Conservation (phyloP, 805 yeast species). For the Suhomyces sp. region DNA sequence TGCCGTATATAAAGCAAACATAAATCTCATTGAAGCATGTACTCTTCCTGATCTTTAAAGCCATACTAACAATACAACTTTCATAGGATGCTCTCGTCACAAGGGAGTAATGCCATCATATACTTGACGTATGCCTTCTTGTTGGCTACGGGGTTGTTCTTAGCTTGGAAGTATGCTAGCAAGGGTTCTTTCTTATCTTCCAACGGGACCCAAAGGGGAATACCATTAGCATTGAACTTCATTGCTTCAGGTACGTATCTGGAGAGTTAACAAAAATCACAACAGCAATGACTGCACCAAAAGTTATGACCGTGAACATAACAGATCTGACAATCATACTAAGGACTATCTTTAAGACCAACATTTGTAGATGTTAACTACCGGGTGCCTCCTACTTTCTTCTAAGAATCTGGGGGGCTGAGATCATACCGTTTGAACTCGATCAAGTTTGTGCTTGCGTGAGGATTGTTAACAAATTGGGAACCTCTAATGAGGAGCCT, state of each 20-base stretch:
- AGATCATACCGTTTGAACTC: conserved; percentile 75
- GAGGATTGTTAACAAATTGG: conserved; percentile 45
- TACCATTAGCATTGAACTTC: conserved; percentile 84
- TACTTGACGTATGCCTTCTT: conserved; percentile 41
- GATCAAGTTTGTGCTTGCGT: conserved; percentile 83
- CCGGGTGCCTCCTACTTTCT: conserved; percentile 49
- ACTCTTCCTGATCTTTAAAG: conserved; percentile 3
- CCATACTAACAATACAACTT: conserved; percentile 6
- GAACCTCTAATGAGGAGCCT: no score
- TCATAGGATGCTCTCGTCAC: conserved; percentile 35
- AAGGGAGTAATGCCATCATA: conserved; percentile 45
- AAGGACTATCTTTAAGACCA: conserved; percentile 1
- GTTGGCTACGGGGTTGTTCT: conserved; percentile 37
- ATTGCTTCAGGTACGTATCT: conserved; percentile 78
- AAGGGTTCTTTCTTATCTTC: conserved; percentile 65
- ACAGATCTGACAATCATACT: no score
- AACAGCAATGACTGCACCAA: no score
- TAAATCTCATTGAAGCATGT: no score
- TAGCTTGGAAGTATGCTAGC: conserved; percentile 57
- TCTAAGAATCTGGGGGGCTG: conserved; percentile 45
- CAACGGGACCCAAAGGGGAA: conserved; percentile 74
- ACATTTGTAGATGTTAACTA: conserved; percentile 13
- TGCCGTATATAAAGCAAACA: no score
- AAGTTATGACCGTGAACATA: no score
- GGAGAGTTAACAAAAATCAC: background rate